Percentiles rank a stretch among this genome's conserved stretches.
These are phyloP conservation scores for Apostasia shenzhenica DNA, from an alignment of 106 monocot species.

Conservation along the genomic window DNA sequence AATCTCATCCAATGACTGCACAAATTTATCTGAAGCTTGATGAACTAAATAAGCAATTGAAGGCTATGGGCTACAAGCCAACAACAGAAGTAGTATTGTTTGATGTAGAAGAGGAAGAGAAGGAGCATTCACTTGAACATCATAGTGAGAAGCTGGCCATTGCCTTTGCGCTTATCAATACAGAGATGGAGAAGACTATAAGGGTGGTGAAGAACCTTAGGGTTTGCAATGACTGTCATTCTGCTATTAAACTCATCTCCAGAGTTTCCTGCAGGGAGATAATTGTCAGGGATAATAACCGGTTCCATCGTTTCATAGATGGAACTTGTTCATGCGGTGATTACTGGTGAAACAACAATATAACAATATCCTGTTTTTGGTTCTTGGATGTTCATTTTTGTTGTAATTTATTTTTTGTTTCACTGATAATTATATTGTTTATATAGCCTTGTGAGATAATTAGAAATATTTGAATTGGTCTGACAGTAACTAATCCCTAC, in stretches of 20 bases:
- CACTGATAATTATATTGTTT: too few relatives aligned
- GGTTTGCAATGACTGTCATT: constrained; percentile 70
- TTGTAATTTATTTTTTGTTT: too few relatives aligned
- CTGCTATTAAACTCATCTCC: constrained; percentile 57
- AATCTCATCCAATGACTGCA: constrained; percentile 34
- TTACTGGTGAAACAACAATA: constrained; percentile 42
- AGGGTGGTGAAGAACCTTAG: constrained; percentile 76
- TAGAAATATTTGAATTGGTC: too few relatives aligned
- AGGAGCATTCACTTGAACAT: constrained; percentile 35
- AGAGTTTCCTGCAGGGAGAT: constrained; percentile 37
- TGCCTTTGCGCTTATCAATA: constrained; percentile 30
- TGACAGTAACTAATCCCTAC: too few relatives aligned
- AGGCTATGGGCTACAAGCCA: constrained; percentile 32
- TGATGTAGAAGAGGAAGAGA: constrained; percentile 59
- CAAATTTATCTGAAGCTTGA: constrained; percentile 42
- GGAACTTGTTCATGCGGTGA: constrained; percentile 64
- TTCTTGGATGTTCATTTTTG: too few relatives aligned
- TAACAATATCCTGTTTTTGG: too few relatives aligned
- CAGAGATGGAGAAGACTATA: constrained; percentile 26
- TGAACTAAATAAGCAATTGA: constrained; percentile 36
- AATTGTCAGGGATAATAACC: constrained; percentile 62
- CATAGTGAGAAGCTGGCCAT: constrained; percentile 55
- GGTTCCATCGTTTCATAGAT: constrained; percentile 58
- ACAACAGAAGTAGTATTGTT: constrained; percentile 42
- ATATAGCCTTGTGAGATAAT: too few relatives aligned